Base-by-base conservation (phyloP, 495 filamentous ascomycete species). In the Beverwykella pulmonaria region DNA sequence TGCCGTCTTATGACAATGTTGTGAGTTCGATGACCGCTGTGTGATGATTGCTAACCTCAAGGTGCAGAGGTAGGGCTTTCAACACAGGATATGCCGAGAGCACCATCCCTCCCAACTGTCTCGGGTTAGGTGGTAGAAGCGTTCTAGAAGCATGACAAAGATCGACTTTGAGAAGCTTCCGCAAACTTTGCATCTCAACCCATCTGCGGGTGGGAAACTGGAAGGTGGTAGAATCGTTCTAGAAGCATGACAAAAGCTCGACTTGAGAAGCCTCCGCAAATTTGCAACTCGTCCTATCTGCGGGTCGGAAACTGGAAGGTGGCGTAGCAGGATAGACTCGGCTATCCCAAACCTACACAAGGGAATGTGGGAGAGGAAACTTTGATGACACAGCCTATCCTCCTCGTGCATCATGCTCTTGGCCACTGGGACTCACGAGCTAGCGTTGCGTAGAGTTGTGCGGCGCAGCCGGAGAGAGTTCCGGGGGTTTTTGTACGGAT, bases 401-500 rank as follows among this genome's bases (percentile, higher is more conserved):
- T 49, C 39, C 39, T 44, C 39, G 39, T 44, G 39, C 1, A 49
- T 7, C 57, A 47, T 39, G 39, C 20, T 60, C 41, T 60, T 20
- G 25, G 14, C 57, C 57, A 54, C 27, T 39, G 54, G 44, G 19
- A 32, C 22, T 22, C 17, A 44, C 19, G 9, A 26, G 19, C 57
- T 60, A 60, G 57, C 20, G 4, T 50, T 9, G 48, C 30, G 7
- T 44, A 47, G 19, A 25, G 49, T 17, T 8, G 39, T 14, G 36
- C 26, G 4, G 23, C 4, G 23, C 15, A 6, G 25, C 20, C 46
- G 60, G 60, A 30, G 22, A 55, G 26, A 63, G 29, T 63, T 23
- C 34, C 60, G 60, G 60, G 23, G 47, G 23, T 23, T 53, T 63
- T 54, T 23, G 30, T 23, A 30, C 34, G 9, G 52, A 30, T 15